Conservation (phyloP, 83 land plant species). For the Diphasiastrum complanatum region DNA sequence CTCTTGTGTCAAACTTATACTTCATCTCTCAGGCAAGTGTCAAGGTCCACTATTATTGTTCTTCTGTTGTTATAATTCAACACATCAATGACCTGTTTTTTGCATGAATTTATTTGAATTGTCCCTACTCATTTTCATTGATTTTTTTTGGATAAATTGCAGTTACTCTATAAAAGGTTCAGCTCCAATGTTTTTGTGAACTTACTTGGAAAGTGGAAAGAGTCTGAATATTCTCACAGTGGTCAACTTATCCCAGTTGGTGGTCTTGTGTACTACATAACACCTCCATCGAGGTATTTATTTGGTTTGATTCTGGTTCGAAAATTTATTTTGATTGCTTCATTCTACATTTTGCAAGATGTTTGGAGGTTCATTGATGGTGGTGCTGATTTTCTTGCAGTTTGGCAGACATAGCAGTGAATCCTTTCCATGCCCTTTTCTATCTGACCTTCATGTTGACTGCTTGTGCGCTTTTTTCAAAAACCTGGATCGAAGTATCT, state of each 20-base stretch:
- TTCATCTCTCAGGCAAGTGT: constrained; percentile 74
- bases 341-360: not conserved
- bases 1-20: constrained; percentile 76
- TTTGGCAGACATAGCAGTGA: constrained; percentile 74
- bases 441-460: constrained; percentile 75
- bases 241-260: constrained; percentile 85
- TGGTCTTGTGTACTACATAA: constrained; percentile 79
- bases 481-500: constrained; percentile 93
- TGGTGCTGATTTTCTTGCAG: constrained; percentile 35
- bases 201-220: constrained; percentile 77
- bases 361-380: too few species aligned
- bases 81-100: not conserved
- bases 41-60: not conserved
- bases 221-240: constrained; percentile 71
- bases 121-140: not conserved
- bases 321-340: too few species aligned
- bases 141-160: constrained; percentile 16
- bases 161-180: constrained; percentile 63
- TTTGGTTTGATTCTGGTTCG: not conserved
- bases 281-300: constrained; percentile 72
- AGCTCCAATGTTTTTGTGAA: constrained; percentile 72
- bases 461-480: constrained; percentile 82
- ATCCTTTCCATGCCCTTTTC: constrained; percentile 82
- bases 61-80: not conserved
- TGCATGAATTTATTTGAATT: not conserved